A percentile compares a stretch with the other conserved stretches of the same genome.
Evolutionary conservation across 208 protist species (phyloP).

Genomic region (Porcisia deanei): DNA sequence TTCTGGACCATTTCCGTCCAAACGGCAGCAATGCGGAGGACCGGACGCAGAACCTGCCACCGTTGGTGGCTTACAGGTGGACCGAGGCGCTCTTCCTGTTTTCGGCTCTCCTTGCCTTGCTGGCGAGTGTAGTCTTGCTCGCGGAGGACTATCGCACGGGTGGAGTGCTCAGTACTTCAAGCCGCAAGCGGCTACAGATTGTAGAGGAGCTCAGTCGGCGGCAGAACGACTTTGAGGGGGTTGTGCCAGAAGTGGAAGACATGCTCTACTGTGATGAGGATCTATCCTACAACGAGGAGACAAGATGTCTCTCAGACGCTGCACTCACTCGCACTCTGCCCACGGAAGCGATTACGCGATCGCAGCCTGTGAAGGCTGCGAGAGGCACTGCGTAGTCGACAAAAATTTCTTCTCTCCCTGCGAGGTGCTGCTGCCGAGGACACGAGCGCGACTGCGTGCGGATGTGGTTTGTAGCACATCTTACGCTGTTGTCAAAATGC

Average conservation of each 20-base stretch:
- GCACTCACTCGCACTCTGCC: constrained; percentile 14
- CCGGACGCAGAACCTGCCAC: constrained; percentile 37
- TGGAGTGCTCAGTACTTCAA: constrained; percentile 56
- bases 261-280: constrained; percentile 17
- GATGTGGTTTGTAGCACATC: background rate
- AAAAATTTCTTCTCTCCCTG: background rate
- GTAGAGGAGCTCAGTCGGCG: constrained; percentile 19
- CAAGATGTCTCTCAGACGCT: constrained; percentile 1
- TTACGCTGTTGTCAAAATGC: too few relatives aligned
- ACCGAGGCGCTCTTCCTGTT: constrained; percentile 61
- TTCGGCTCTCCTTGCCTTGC: constrained; percentile 40
- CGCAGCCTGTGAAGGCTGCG: background rate
- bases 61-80: constrained; percentile 62
- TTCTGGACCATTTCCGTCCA: constrained; percentile 58
- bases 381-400: too few relatives aligned
- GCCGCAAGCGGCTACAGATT: constrained; percentile 37
- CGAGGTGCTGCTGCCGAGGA: background rate
- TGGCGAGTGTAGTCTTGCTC: constrained; percentile 55
- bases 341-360: background rate
- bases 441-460: background rate
- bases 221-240: constrained; percentile 27
- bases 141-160: constrained; percentile 43
- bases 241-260: constrained; percentile 24
- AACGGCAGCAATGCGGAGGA: background rate
- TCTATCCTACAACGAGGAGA: background rate